These are phyloP conservation scores for Ceratobasidium sp. DNA, from an alignment of 1,284 basidiomycete species.

Conservation along the genomic window DNA sequence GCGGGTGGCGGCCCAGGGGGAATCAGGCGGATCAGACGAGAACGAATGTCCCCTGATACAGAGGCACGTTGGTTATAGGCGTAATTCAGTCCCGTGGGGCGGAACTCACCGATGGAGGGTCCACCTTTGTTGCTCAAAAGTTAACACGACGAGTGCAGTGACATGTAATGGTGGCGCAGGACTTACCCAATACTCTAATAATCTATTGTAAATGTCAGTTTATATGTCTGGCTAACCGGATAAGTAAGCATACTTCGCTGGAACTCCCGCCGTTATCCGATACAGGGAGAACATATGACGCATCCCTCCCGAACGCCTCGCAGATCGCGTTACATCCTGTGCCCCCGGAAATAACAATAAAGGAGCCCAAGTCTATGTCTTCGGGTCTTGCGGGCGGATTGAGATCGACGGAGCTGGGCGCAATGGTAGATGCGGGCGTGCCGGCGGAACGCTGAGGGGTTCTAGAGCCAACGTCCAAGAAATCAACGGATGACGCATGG, in stretches of 20 bases:
- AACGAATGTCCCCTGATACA: constrained; percentile 74
- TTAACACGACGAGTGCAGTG: constrained; percentile 7
- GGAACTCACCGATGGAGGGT: constrained; percentile 71
- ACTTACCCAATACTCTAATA: constrained; percentile 69
- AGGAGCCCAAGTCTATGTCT: constrained; percentile 47
- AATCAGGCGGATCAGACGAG: constrained; percentile 79
- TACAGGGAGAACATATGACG: constrained; percentile 77
- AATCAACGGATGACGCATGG: neutral
- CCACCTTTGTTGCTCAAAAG: constrained; percentile 54
- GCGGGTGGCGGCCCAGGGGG: constrained; percentile 66
- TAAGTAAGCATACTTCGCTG: constrained; percentile 57
- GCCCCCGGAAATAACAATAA: constrained; percentile 77
- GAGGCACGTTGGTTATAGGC: constrained; percentile 10
- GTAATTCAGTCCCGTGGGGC: constrained; percentile 1
- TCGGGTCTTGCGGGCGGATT: constrained; percentile 17
- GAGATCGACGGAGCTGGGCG: constrained; percentile 35
- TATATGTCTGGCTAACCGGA: constrained; percentile 4
- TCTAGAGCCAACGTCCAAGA: constrained; percentile 13
- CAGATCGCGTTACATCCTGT: constrained; percentile 82
- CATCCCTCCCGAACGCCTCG: constrained; percentile 66
- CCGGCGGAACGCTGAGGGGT: constrained; percentile 16
- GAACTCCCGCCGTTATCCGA: constrained; percentile 87
- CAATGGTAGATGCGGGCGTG: constrained; percentile 32
- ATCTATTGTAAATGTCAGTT: constrained; percentile 52
- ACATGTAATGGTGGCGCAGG: constrained; percentile 21